A percentile compares a stretch with the other conserved stretches of the same genome.
These are phyloP conservation scores for Colletotrichum sp. DNA, from an alignment of 2,329 filamentous ascomycete species.

Conservation along the genomic window DNA sequence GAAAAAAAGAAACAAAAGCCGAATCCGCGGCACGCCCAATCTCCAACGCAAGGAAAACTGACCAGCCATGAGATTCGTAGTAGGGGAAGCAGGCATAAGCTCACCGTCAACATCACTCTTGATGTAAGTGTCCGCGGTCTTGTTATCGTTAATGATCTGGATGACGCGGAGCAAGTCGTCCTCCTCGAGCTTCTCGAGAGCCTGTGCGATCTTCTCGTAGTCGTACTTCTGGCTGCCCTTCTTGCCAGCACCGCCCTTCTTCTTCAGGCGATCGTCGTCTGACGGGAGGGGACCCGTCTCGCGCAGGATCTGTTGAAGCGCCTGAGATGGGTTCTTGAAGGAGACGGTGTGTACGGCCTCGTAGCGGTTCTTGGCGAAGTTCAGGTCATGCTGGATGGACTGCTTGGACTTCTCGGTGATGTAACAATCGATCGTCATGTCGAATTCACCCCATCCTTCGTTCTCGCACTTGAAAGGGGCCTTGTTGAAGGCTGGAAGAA, in stretches of 20 bases:
- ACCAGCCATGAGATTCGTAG: slow-evolving; percentile 16
- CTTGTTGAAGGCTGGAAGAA: slow-evolving; percentile 70
- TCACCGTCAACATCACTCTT: slow-evolving; percentile 96
- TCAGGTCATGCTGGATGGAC: slow-evolving; percentile 83
- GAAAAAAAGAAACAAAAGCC: neutral
- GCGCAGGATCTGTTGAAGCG: slow-evolving; percentile 77
- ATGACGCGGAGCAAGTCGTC: slow-evolving; percentile 95
- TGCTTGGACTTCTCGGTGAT: slow-evolving; percentile 88
- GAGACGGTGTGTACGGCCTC: slow-evolving; percentile 80
- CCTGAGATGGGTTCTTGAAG: slow-evolving; percentile 92
- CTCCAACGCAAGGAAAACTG: slow-evolving; percentile 18
- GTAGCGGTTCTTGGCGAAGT: slow-evolving; percentile 83
- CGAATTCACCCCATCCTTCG: slow-evolving; percentile 98
- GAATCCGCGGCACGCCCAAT: neutral
- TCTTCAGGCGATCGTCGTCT: slow-evolving; percentile 64
- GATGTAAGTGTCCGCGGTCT: slow-evolving; percentile 90
- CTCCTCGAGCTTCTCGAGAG: slow-evolving; percentile 85
- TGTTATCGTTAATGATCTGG: slow-evolving; percentile 98
- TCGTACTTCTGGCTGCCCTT: slow-evolving; percentile 79
- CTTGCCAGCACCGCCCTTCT: slow-evolving; percentile 72
- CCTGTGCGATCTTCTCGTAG: slow-evolving; percentile 96
- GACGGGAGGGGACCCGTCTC: slow-evolving; percentile 87
- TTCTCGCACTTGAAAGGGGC: slow-evolving; percentile 90
- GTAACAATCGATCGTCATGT: slow-evolving; percentile 85
- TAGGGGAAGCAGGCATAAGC: slow-evolving; percentile 36